A percentile compares a stretch with the other conserved stretches of the same genome.
phyloP scores from a whole-genome alignment of 257 asterid species.

The Phtheirospermum japonicum region DNA sequence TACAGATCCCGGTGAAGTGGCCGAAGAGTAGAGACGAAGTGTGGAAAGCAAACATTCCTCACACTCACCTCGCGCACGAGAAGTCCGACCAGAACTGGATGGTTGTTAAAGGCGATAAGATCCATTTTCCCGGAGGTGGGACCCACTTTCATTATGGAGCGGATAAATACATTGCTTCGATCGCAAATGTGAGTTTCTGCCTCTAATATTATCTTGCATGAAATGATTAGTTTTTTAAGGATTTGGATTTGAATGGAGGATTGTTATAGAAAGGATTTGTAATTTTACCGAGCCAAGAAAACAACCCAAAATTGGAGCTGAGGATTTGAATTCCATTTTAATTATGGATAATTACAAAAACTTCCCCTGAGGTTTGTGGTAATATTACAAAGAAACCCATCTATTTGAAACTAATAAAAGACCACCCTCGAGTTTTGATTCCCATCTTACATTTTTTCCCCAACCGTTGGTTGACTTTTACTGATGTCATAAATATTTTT shows the following conservation, averaged over 20 bases:
- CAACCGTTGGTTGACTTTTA: neutral
- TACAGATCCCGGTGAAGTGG: slow-evolving; percentile 82
- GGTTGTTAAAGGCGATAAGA: slow-evolving; percentile 87
- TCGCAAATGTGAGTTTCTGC: slow-evolving; percentile 85
- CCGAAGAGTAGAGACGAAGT: slow-evolving; percentile 84
- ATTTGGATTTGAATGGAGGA: neutral
- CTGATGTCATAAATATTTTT: neutral
- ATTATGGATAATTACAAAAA: neutral
- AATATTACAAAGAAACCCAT: neutral
- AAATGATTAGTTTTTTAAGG: neutral
- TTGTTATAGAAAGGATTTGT: too few relatives aligned
- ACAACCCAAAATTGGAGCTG: neutral
- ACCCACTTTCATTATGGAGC: slow-evolving; percentile 94
- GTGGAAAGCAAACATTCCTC: slow-evolving; percentile 88
- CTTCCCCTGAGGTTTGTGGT: neutral
- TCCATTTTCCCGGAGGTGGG: slow-evolving; percentile 84
- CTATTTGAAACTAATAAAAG: too few relatives aligned
- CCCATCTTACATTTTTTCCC: neutral
- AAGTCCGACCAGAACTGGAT: slow-evolving; percentile 96
- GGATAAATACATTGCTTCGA: slow-evolving; percentile 70
- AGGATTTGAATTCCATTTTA: neutral
- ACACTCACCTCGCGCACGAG: slow-evolving; percentile 87
- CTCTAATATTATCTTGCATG: slow-evolving; percentile 11
- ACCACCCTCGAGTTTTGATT: neutral
- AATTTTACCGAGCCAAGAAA: neutral